A percentile compares a stretch with the other conserved stretches of the same genome.
Evolutionary conservation across 495 filamentous ascomycete species (phyloP).

Genomic region (Gamarada debralockiae): DNA sequence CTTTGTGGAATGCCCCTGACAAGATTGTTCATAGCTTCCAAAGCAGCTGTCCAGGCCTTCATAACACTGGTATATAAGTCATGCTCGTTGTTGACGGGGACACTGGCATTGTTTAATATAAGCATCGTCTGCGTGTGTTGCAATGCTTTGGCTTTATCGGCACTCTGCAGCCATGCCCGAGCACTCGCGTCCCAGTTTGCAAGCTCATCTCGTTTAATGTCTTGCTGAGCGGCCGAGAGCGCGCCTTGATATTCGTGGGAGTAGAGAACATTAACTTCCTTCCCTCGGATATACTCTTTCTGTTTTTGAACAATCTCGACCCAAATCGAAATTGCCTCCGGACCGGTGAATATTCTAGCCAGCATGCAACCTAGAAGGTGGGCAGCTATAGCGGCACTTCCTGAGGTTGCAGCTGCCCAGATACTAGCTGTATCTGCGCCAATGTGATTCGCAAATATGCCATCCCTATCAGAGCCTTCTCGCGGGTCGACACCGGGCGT

Average conservation of each 20-base stretch:
- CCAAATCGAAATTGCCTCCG: not conserved
- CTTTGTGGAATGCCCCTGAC: not conserved
- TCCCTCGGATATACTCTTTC: not conserved
- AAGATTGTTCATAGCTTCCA: not conserved
- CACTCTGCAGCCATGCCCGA: not conserved
- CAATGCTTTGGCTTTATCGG: not conserved
- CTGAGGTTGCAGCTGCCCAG: slow-evolving; percentile 35
- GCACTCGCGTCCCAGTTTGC: not conserved
- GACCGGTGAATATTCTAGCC: not conserved
- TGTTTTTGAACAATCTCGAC: not conserved
- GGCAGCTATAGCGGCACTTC: slow-evolving; percentile 21
- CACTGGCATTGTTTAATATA: not conserved
- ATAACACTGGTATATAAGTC: not conserved
- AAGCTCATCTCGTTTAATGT: not conserved
- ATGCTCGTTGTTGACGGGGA: not conserved
- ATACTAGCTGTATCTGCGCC: slow-evolving; percentile 29
- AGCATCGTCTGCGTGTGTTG: not conserved
- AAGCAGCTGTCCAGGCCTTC: not conserved
- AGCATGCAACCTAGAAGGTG: slow-evolving; percentile 33
- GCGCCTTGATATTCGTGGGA: not conserved
- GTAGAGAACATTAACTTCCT: not conserved
- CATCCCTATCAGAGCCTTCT: not conserved
- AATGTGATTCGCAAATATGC: slow-evolving; percentile 23
- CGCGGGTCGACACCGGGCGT: slow-evolving; percentile 12
- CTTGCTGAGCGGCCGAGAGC: not conserved